Evolutionary conservation across 176 grass and related monocot genomes (phyloP), one percentile per base, ranked within the genome.

Genomic region (Eleusine indica): DNA sequence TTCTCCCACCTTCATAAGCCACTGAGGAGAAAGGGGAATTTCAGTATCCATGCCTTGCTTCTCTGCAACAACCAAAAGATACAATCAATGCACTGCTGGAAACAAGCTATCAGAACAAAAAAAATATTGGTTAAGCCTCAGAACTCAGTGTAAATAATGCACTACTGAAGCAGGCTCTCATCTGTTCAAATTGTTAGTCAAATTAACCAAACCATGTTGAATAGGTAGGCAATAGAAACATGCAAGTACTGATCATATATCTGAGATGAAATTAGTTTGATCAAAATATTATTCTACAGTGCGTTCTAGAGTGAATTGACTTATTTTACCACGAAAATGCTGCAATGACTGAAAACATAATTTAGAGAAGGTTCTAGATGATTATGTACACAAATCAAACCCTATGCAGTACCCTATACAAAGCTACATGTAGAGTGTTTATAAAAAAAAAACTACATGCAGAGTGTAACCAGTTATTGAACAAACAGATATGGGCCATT

Each of bases 21-120:
- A 99, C 80, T 99, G 96, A 90, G 96, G 96, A 87, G 96, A 99
- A 86, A 99, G 96, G 40, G 96, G 96, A 78, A 99, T 87, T 56
- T 89, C 80, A 84, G 80, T 89, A 77, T 99, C 93, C 75, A 85
- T 70, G 68, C 85, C 91, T 86, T 85, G 91, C 78, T 83, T 85
- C 53, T 97, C 91, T 97, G 84, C 71, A 80, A 77, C 79, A 75
- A 54, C 29, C 32, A 90, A 85, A 85, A 54, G 6, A 22, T 80
- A 75, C 43, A 66, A 58, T 16, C 6, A 54, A 61, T 79, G 68
- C 32, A 35, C 69, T 12, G 44, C 17, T 87, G 66, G 40, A 58
- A 77, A 82, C 32, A 64, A 38, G 54, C 4, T 82, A 46, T 42
- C 38, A 63, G 28, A 30, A 29, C 4, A 35, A 77, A 39, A 87